Percentiles rank a stretch among this genome's conserved stretches.
Conservation (phyloP, 495 filamentous ascomycete genomes). For the Parathielavia hyrcaniae region DNA sequence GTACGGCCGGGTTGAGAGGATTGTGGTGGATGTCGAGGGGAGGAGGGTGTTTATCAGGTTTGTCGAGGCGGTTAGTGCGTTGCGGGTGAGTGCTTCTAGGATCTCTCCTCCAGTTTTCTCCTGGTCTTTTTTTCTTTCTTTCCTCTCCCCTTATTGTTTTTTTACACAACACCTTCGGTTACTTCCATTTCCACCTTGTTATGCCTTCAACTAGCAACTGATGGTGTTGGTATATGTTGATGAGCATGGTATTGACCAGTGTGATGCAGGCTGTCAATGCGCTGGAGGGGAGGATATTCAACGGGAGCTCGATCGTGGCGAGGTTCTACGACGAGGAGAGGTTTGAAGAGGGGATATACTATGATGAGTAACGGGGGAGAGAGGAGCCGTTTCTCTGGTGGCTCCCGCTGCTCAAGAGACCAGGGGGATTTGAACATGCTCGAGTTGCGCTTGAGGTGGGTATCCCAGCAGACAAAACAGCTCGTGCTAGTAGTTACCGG, state of each 20-base stretch:
- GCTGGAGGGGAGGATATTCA: slow-evolving; percentile 75
- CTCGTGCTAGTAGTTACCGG: no score
- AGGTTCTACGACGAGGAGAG: slow-evolving; percentile 72
- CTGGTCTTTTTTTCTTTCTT: not conserved
- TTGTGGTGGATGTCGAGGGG: slow-evolving; percentile 59
- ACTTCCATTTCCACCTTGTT: no score
- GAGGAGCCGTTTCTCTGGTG: not conserved
- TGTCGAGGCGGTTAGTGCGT: slow-evolving; percentile 66
- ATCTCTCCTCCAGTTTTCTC: slow-evolving; percentile 17
- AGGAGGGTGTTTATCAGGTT: slow-evolving; percentile 84
- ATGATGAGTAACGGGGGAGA: slow-evolving; percentile 32
- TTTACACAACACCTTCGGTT: no score
- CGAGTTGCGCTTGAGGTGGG: no score
- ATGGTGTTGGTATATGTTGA: no score
- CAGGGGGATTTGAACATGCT: no score
- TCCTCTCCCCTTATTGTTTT: not conserved
- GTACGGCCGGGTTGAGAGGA: slow-evolving; percentile 82
- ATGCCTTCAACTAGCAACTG: no score
- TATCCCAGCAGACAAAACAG: no score
- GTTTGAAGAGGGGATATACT: slow-evolving; percentile 64
- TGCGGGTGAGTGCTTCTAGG: slow-evolving; percentile 55
- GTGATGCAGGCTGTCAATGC: slow-evolving; percentile 71
- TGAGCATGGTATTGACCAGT: not conserved
- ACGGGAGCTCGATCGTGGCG: slow-evolving; percentile 72
- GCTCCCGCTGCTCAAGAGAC: no score